Base-by-base conservation (phyloP, 1,284 basidiomycete species). In the Microbotryum lychnidis-dioicae region DNA sequence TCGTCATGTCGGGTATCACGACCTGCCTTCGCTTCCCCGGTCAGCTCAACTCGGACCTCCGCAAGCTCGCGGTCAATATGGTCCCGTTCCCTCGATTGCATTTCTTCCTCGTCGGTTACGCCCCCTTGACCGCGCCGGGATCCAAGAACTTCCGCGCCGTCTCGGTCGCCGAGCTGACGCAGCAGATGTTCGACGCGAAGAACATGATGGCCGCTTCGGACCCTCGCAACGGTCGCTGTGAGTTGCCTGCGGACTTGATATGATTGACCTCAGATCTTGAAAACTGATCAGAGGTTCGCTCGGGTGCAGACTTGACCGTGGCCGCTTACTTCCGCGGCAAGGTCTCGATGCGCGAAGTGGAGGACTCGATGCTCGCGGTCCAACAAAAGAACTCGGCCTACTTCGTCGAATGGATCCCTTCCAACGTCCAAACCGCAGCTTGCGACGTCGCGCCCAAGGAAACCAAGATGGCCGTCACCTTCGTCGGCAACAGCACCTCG, bases 101-200 rank as follows among this genome's bases (percentile, higher is more conserved):
- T 79, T 97, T 97, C 85, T 97, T 97, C 84, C 90, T 96, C 86
- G 91, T 91, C 70, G 93, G 93, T 69, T 97, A 91, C 72, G 93
- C 94, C 64, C 93, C 93, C 46, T 79, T 97, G 63, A 96, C 93
- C 63, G 89, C 93, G 42, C 86, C 91, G 49, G 90, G 90, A 66
- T 92, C 89, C 76, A 87, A 90, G 73, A 91, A 74, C 94, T 70
- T 64, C 65, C 89, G 92, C 68, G 91, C 91, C 44, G 91, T 96
- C 73, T 89, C 89, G 61, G 92, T 97, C 50, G 89, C 93, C 37
- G 93, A 97, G 79, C 83, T 97, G 68, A 96, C 93, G 12, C 87
- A 90, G 76, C 93, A 97, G 75, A 97, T 97, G 92, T 97, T 97
- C 77, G 93, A 96, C 74, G 88, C 90, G 53, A 92, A 92, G 83